phyloP scores from a whole-genome alignment of 345 rosid species.

The Carallia brachiata region DNA sequence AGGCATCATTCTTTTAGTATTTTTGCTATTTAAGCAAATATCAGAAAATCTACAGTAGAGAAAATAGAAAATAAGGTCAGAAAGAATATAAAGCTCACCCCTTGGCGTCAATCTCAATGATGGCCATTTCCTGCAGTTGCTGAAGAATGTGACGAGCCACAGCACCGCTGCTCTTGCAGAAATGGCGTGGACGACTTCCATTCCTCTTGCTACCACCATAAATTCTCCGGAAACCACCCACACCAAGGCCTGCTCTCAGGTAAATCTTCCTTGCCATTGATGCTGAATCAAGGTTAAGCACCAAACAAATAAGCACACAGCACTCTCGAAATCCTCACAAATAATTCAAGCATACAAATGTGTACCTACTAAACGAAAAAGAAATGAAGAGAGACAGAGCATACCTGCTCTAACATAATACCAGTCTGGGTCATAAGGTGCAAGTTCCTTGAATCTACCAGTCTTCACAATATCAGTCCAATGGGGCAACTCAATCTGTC shows the following conservation, averaged over 20 bases:
- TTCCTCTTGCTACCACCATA: slow-evolving; percentile 89
- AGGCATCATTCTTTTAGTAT: too few species aligned
- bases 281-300: slow-evolving; percentile 35
- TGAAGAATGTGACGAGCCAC: slow-evolving; percentile 82
- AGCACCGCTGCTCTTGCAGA: slow-evolving; percentile 85
- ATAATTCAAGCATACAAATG: neutral
- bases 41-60: neutral
- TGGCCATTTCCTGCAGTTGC: slow-evolving; percentile 65
- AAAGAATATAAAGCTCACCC: slow-evolving; percentile 38
- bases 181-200: slow-evolving; percentile 80
- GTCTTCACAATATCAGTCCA: slow-evolving; percentile 95
- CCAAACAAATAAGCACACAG: too few species aligned
- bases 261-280: slow-evolving; percentile 94
- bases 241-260: slow-evolving; percentile 89
- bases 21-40: too few species aligned
- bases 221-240: slow-evolving; percentile 76
- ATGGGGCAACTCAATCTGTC: slow-evolving; percentile 76
- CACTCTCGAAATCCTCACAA: neutral
- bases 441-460: slow-evolving; percentile 74
- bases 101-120: slow-evolving; percentile 56
- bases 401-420: slow-evolving; percentile 67
- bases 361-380: neutral
- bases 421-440: slow-evolving; percentile 95
- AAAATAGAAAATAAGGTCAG: neutral
- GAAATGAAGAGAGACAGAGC: neutral